Evolutionary conservation across 1,284 basidiomycete species (phyloP), one percentile per base, ranked within the genome.

Genomic region (Austropuccinia psidii): DNA sequence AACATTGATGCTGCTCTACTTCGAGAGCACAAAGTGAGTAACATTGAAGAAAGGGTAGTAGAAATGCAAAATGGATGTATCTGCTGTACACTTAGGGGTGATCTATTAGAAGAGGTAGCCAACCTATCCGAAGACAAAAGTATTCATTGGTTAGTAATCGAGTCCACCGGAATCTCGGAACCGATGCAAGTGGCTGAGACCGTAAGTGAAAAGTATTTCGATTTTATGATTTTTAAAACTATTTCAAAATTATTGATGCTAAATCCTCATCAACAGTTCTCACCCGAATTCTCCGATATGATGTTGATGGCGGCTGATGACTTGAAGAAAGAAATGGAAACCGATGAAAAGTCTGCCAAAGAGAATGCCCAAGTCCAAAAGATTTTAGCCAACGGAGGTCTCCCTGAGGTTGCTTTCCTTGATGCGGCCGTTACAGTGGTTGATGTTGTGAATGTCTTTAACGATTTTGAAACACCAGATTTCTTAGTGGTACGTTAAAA

Each of bases 11-110:
- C 82, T 0, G 77, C 81, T 0, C 76, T 83, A 11, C 76, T 84
- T 55, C 77, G 77, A 21, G 81, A 81, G 37, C 81, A 83, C 76
- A 79, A 82, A 52, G 77, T 83, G 37, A 81, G 80, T 5, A 80
- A 82, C 69, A 79, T 79, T 50, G 80, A 82, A 55, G 83, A 84
- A 76, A 79, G 80, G 35, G 78, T 84, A 4, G 81, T 84, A 0
- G 80, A 83, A 77, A 81, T 84, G 80, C 81, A 83, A 76, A 84
- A 82, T 76, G 81, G 80, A 77, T 84, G 83, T 76, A 83, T 84
- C 70, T 84, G 83, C 79, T 84, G 83, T 76, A 84, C 83, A 0
- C 79, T 84, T 1, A 81, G 83, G 41, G 82, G 81, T 6, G 83
- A 84, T 72, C 75, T 84, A 39, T 78, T 84, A n/a, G 83, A 84